phyloP scores from a whole-genome alignment of 495 filamentous ascomycete genomes.

The Entonaema liquescens region DNA sequence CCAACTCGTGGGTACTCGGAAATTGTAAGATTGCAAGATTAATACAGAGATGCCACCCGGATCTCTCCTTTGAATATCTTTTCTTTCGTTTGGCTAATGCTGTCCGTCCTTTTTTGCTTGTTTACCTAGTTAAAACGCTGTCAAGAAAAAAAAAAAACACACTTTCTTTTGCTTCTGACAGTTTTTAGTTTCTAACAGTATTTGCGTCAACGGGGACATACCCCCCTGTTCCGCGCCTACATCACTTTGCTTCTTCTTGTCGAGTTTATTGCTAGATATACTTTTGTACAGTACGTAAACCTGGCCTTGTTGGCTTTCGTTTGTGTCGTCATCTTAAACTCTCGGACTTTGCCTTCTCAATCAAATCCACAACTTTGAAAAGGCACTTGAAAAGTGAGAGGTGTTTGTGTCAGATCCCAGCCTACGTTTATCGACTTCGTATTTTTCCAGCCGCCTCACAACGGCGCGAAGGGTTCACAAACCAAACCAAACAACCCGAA shows the following conservation, averaged over 20 bases:
- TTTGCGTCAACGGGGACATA: constrained; percentile 25
- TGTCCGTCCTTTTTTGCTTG: neutral
- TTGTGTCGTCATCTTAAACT: constrained; percentile 40
- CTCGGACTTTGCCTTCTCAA: constrained; percentile 24
- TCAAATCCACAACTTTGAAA: constrained; percentile 17
- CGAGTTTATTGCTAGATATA: constrained; percentile 31
- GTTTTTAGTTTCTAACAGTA: constrained; percentile 17
- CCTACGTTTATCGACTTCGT: constrained; percentile 20
- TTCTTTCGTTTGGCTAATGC: constrained; percentile 13
- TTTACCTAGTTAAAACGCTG: constrained; percentile 7
- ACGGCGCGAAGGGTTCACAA: constrained; percentile 14
- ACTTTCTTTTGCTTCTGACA: constrained; percentile 24
- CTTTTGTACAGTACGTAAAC: constrained; percentile 40
- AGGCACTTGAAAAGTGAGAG: constrained; percentile 9
- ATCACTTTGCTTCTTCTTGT: constrained; percentile 20
- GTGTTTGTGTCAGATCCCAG: constrained; percentile 34
- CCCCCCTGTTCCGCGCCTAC: constrained; percentile 8
- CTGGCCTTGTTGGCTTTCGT: constrained; percentile 18
- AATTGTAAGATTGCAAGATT: constrained; percentile 41
- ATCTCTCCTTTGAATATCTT: constrained; percentile 5
- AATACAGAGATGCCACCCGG: constrained; percentile 35
- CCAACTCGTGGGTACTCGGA: constrained; percentile 31
- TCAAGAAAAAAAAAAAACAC: neutral
- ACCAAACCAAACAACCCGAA: too few relatives aligned
- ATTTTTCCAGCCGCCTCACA: constrained; percentile 28